Evolutionary conservation across 75 land plant species (phyloP).

Genomic region (Larix kaempferi): DNA sequence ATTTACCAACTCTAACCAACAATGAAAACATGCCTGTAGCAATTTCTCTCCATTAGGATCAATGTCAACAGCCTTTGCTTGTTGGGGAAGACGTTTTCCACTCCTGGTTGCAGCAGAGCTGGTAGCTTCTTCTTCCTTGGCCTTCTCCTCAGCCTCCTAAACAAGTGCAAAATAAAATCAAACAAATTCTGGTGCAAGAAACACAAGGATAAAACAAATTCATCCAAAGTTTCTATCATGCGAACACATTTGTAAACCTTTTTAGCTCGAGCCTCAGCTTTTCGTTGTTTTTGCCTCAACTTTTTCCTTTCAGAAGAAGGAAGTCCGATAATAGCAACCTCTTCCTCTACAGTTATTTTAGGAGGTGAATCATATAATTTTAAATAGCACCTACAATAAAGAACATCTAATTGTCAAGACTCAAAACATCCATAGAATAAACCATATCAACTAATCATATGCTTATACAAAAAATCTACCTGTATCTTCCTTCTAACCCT

Average conservation of each 20-base stretch:
- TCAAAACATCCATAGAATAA: neutral
- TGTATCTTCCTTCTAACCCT: no score
- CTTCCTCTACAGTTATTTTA: conserved; percentile 69
- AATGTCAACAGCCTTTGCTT: conserved; percentile 66
- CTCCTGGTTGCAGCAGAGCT: conserved; percentile 42
- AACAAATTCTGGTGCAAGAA: neutral
- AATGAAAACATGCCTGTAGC: conserved; percentile 41
- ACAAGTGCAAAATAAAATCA: neutral
- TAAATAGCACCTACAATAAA: conserved; percentile 73
- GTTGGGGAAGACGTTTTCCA: conserved; percentile 42
- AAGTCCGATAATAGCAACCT: conserved; percentile 70
- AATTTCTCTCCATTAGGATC: conserved; percentile 96
- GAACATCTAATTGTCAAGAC: neutral
- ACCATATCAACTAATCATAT: neutral
- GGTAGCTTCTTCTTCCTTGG: conserved; percentile 61
- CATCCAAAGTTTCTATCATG: neutral
- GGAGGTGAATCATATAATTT: conserved; percentile 78
- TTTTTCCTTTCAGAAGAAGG: conserved; percentile 85
- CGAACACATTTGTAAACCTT: conserved; percentile 38
- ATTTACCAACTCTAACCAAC: neutral
- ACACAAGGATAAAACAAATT: no score
- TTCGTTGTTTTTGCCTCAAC: conserved; percentile 75
- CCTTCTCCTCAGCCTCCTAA: conserved; percentile 82
- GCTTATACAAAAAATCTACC: no score
- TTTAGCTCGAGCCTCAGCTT: conserved; percentile 85